Evolutionary conservation across 345 rosid species (phyloP), one percentile per base, ranked within the genome.

Genomic region (Lagerstroemia speciosa): DNA sequence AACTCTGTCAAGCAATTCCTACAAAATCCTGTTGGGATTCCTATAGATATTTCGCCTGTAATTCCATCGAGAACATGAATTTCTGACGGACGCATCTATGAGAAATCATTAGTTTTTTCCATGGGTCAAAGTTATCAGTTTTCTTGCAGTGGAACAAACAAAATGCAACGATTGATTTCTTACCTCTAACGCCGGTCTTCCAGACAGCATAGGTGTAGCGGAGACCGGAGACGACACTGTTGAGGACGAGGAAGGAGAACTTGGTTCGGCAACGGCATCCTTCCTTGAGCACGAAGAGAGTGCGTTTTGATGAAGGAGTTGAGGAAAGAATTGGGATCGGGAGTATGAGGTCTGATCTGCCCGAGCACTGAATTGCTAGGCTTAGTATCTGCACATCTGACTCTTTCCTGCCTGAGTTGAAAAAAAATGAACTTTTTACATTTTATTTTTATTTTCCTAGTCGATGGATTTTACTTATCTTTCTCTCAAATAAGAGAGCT

Each of bases 131-230:
- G 2, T 41, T 41, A 5, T 41, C 38, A 36, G 38, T 36, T n/a
- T n/a, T n/a, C n/a, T n/a, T n/a, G n/a, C n/a, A n/a, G n/a, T n/a
- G n/a, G n/a, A 9, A 36, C 38, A 9, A 36, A 2, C 38, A 36
- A 9, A 36, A 1, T 5, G 38, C 38, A 41, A 41, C 27, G 1
- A 14, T 33, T 40, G 11, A 1, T 3, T 2, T 48, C 29, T 66
- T 27, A 78, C 81, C 81, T 72, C 73, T 69, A 20, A 78, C 40
- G 45, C 78, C 81, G 30, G 81, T 62, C 73, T 78, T 78, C 81
- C 81, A 78, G 53, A 78, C 81, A 8, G 78, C 70, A 36, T 78
- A 71, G 66, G 72, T 57, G 45, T 78, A 78, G 37, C 69, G 73
- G 61, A 78, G 81, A 37, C 81, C 78, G 0, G 78, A 72, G 40